Conservation (phyloP, 345 rosid genomes). For the Microcos paniculata region DNA sequence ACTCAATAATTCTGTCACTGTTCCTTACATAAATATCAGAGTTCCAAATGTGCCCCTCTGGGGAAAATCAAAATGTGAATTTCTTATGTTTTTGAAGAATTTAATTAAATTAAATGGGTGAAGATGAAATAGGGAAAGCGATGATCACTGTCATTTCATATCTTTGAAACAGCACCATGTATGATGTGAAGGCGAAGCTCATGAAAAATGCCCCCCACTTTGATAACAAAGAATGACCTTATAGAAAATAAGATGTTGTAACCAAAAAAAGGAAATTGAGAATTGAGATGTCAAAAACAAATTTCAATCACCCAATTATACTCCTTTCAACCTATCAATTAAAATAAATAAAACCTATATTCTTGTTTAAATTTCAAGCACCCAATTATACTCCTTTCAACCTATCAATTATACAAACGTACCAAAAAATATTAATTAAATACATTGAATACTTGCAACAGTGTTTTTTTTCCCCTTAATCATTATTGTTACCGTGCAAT, state of each 20-base stretch:
- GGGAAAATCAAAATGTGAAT: not conserved
- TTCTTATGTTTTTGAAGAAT: not conserved
- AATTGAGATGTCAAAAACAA: not conserved
- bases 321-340: not conserved
- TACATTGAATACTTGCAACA: not conserved
- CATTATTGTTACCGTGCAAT: no score
- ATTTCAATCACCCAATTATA: not conserved
- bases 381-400: not conserved
- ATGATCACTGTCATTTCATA: no score
- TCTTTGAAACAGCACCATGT: not conserved
- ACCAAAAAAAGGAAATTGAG: no score
- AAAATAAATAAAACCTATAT: not conserved
- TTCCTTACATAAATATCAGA: not conserved
- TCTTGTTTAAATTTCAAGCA: not conserved
- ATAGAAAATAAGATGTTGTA: not conserved
- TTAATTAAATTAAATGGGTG: not conserved
- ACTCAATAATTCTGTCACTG: conserved; percentile 10
- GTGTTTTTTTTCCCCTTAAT: no score
- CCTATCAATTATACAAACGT: not conserved
- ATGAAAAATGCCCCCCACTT: not conserved
- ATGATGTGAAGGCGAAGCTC: not conserved
- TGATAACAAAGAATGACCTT: not conserved
- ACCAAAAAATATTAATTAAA: no score
- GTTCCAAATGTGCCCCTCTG: conserved; percentile 17
- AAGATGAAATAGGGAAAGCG: no score